phyloP scores from a whole-genome alignment of 164 flowering plant genomes.

The Litsea cubeba region DNA sequence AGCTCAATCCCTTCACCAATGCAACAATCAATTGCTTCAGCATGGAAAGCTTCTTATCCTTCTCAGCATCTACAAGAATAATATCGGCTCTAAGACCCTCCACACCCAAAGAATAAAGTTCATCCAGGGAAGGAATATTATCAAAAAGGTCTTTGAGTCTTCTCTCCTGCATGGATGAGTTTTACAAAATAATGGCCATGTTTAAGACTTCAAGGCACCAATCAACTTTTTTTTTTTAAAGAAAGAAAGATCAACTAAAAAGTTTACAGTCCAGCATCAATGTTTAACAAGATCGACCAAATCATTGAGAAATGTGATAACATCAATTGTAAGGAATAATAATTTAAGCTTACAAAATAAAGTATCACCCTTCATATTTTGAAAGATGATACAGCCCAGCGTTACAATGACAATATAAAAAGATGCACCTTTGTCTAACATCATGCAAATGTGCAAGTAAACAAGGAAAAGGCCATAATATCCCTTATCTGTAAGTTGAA shows the following conservation, averaged over 20 bases:
- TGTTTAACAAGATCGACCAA: background rate
- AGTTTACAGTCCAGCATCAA: background rate
- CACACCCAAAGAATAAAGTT: constrained; percentile 59
- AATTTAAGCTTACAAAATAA: background rate
- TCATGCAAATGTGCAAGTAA: too few relatives aligned
- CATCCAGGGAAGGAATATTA: constrained; percentile 72
- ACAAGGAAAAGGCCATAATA: too few relatives aligned
- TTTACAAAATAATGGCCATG: background rate
- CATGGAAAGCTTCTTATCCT: constrained; percentile 87
- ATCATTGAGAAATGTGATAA: background rate
- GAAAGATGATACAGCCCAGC: too few relatives aligned
- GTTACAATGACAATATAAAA: background rate
- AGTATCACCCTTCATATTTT: background rate
- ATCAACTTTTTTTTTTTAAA: background rate
- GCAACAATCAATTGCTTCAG: constrained; percentile 75
- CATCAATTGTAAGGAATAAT: background rate
- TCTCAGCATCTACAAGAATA: constrained; percentile 77
- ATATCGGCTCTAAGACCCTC: constrained; percentile 74
- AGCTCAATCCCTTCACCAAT: constrained; percentile 70
- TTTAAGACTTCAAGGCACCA: background rate
- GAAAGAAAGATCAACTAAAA: background rate
- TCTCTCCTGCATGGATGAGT: constrained; percentile 50
- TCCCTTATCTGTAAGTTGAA: too few relatives aligned
- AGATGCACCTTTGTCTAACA: too few relatives aligned
- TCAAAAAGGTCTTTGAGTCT: constrained; percentile 75